Evolutionary conservation across 805 yeast species (phyloP), one percentile per base, ranked within the genome.

Genomic region (Ogataea angusta): DNA sequence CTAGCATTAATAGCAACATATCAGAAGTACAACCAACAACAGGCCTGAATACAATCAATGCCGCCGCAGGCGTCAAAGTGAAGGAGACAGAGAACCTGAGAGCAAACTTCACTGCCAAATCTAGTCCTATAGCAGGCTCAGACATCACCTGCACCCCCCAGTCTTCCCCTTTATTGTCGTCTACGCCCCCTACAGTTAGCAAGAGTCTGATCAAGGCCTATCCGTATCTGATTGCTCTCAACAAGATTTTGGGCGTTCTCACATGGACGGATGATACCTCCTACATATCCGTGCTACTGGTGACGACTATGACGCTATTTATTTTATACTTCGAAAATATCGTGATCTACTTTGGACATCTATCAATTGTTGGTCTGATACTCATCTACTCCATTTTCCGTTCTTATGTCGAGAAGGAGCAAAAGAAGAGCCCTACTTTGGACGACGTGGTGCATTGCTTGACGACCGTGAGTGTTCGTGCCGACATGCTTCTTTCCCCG

Each of bases 191-290:
- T 2, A 78, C 89, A 1, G 87, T 91, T 10, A 82, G 95, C 22
- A 85, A 86, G 52, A 86, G 93, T 3, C 70, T 91, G 37, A 77
- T 89, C 28, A 73, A 79, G 45, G 78, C 95, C 8, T 90, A 91
- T 59, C 98, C 98, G 2, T 87, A 87, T 57, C 68, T 91, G 30
- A 71, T 85, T 28, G 75, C 85, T 1, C 77, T 81, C 8, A 88
- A 90, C 60, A 78, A 80, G 49, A 47, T 76, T 2, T 68, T 89
- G 40, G 80, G 86, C 30, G 70, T 89, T 28, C 62, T 86, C 26
- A 90, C 98, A 0, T 91, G 99, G 99, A 85, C 97, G 2, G 80
- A 81, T 47, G 90, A 85, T 26, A 93, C 87, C 59, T 70, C 75
- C 24, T 88, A 91, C 87, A 64, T 82, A 41, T 79, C 88, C 53